These are phyloP conservation scores for Yamadazyma sp. DNA, from an alignment of 805 yeast genomes.

Conservation along the genomic window DNA sequence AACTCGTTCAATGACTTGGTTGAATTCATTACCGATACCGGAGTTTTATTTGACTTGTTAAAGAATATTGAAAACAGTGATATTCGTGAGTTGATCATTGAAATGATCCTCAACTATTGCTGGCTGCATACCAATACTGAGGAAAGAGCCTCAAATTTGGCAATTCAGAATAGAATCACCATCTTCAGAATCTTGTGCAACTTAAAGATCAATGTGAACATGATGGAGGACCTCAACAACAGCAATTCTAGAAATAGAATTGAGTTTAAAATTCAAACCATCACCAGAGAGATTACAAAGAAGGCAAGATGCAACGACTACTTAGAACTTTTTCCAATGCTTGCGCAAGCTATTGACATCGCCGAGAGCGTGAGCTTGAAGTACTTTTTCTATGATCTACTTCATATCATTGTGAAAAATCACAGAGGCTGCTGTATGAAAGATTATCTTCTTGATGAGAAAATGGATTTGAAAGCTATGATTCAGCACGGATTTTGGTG, in stretches of 20 bases:
- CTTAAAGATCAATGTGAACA: constrained; percentile 27
- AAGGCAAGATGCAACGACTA: constrained; percentile 29
- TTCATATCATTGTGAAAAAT: constrained; percentile 20
- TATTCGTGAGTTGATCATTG: constrained; percentile 34
- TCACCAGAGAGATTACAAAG: constrained; percentile 17
- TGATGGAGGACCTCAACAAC: not conserved
- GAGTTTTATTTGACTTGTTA: constrained; percentile 30
- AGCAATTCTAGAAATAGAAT: constrained; percentile 7
- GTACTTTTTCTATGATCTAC: constrained; percentile 26
- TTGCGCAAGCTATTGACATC: constrained; percentile 33
- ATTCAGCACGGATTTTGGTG: constrained; percentile 37
- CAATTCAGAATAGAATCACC: constrained; percentile 26
- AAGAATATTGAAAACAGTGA: constrained; percentile 18
- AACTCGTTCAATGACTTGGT: constrained; percentile 38
- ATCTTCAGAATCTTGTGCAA: constrained; percentile 36
- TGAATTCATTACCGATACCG: constrained; percentile 41
- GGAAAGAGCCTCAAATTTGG: too few species aligned
- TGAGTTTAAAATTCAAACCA: constrained; percentile 17
- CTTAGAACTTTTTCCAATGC: constrained; percentile 29
- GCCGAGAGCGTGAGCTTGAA: constrained; percentile 18
- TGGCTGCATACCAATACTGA: constrained; percentile 22
- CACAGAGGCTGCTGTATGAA: constrained; percentile 38
- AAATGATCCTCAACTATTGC: constrained; percentile 44
- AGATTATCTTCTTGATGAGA: constrained; percentile 25
- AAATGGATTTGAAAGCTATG: constrained; percentile 25